A percentile compares a stretch with the other conserved stretches of the same genome.
phyloP scores from a whole-genome alignment of 306 rosid genomes.

The Vigna trinervia region DNA sequence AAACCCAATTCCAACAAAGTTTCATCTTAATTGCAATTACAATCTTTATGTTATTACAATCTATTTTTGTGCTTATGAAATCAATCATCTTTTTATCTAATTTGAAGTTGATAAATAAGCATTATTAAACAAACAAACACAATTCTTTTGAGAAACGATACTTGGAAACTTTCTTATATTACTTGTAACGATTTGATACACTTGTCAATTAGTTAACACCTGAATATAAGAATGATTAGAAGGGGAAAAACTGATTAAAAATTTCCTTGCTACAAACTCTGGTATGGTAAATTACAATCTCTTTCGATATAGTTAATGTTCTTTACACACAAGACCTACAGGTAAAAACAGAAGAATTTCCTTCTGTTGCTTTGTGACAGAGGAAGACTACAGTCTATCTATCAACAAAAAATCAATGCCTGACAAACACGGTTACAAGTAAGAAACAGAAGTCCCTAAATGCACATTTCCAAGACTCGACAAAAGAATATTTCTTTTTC shows the following conservation, averaged over 20 bases:
- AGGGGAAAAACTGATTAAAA: background rate
- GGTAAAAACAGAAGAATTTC: slow-evolving; percentile 35
- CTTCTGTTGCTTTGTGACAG: slow-evolving; percentile 44
- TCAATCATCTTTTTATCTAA: too few species aligned
- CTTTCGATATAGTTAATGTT: slow-evolving; percentile 39
- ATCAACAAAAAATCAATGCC: slow-evolving; percentile 42
- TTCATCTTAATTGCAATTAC: too few species aligned
- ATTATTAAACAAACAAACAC: too few species aligned
- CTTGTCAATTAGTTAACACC: too few species aligned
- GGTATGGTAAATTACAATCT: slow-evolving; percentile 26
- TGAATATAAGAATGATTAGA: background rate
- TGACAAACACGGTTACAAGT: slow-evolving; percentile 35
- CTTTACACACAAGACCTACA: slow-evolving; percentile 45
- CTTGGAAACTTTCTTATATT: too few species aligned
- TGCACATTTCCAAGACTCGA: slow-evolving; percentile 40
- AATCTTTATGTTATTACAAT: too few species aligned
- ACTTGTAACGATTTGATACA: too few species aligned
- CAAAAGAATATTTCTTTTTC: slow-evolving; percentile 36
- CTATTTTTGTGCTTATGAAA: too few species aligned
- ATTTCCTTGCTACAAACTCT: slow-evolving; percentile 32
- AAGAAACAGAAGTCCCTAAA: slow-evolving; percentile 41
- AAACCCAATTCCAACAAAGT: too few species aligned
- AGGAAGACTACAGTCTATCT: slow-evolving; percentile 34
- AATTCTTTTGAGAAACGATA: too few species aligned
- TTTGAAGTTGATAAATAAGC: too few species aligned